Conservation (phyloP, 768 basidiomycete genomes). For the Exsudoporus frostii region DNA sequence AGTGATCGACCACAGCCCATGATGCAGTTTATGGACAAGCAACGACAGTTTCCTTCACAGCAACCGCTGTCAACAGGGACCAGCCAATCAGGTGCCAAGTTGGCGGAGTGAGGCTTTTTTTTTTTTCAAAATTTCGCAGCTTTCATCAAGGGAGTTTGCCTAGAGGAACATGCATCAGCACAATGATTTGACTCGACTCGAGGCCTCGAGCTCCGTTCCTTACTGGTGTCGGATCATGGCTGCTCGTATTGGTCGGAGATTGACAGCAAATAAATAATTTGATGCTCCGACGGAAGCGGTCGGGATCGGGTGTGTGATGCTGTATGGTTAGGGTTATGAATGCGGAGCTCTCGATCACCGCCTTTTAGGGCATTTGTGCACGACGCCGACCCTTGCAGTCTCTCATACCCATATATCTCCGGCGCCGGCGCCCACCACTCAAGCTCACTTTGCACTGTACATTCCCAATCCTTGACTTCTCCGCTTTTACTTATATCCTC, state of each 20-base stretch:
- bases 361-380: background rate
- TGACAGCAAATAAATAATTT: background rate
- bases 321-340: conserved; percentile 4
- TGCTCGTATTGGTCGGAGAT: background rate
- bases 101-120: too few relatives aligned
- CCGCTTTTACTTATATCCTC: background rate
- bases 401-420: conserved; percentile 1
- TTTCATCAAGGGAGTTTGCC: background rate
- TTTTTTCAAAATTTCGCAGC: too few relatives aligned
- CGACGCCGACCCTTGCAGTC: background rate
- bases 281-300: background rate
- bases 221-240: too few relatives aligned
- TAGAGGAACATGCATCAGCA: background rate
- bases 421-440: conserved; percentile 3
- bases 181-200: background rate
- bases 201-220: too few relatives aligned
- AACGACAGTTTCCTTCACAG: too few relatives aligned
- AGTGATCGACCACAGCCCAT: too few relatives aligned
- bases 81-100: too few relatives aligned
- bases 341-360: background rate
- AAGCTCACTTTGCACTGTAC: background rate
- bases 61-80: too few relatives aligned
- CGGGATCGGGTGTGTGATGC: background rate
- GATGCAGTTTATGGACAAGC: too few relatives aligned
- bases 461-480: background rate